phyloP scores from a whole-genome alignment of 2,329 filamentous ascomycete species.

The Colletotrichum australisinense region DNA sequence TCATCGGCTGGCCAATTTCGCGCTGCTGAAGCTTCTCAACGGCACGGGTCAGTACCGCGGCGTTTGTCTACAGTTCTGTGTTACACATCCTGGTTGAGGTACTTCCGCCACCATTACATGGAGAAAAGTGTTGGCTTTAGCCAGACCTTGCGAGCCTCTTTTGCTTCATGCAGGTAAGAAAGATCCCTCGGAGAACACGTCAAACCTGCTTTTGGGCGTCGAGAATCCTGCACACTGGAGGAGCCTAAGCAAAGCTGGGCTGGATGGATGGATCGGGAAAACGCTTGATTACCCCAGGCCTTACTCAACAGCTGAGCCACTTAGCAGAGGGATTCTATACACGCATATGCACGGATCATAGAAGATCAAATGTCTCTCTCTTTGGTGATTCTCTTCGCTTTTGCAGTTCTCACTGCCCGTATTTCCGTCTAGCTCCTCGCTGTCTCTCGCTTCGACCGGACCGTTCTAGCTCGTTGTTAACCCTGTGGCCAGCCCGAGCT shows the following conservation, averaged over 20 bases:
- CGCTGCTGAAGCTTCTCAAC: slow-evolving; percentile 16
- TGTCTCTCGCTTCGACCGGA: slow-evolving; percentile 13
- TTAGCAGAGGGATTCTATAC: not conserved
- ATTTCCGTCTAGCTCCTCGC: slow-evolving; percentile 8
- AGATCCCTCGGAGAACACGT: slow-evolving; percentile 6
- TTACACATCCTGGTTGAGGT: not conserved
- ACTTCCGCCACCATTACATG: not conserved
- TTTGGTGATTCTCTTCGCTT: not conserved
- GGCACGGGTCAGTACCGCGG: not conserved
- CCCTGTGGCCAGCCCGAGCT: not conserved
- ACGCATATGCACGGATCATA: slow-evolving; percentile 17
- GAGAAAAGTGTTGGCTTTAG: not conserved
- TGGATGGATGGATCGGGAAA: not conserved
- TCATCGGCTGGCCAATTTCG: slow-evolving; percentile 16
- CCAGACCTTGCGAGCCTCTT: not conserved
- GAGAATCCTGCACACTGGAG: not conserved
- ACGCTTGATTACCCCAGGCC: not conserved
- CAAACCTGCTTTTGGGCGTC: slow-evolving; percentile 6
- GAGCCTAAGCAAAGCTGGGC: not conserved
- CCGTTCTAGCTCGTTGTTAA: slow-evolving; percentile 4
- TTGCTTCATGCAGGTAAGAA: slow-evolving; percentile 3
- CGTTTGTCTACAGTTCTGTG: not conserved
- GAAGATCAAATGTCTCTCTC: not conserved
- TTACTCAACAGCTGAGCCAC: not conserved
- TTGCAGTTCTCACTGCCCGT: not conserved